Base-by-base conservation (phyloP, 345 rosid species). In the Garcia nutans region DNA sequence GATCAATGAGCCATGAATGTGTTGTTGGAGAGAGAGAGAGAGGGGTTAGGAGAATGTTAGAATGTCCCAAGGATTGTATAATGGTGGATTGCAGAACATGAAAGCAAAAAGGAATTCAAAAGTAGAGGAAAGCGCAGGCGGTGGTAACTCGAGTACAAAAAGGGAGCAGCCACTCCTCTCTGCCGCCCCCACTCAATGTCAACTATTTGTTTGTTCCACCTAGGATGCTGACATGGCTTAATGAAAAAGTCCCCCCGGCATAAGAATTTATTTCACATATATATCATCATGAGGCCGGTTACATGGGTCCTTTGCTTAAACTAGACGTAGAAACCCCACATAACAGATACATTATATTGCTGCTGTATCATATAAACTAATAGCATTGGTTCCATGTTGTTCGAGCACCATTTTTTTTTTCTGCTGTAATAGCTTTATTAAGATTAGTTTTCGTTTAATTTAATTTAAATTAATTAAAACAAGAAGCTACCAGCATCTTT, bases 151-250 rank as follows among this genome's bases (percentile, higher is more conserved):
- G 37, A 74, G 75, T 69, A 78, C 62, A 73, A 78, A 73, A 73
- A 78, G 68, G 68, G 28, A 23, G 50, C 68, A 20, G 76, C 79
- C 66, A 64, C 22, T 61, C 68, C 42, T 71, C 71, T 42, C 82
- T 70, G 72, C 61, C 68, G 71, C 76, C 76, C 80, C 87, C 78
- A 74, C 71, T 54, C 57, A 71, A 63, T 76, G 57, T 65, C 71
- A 68, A 58, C 63, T 60, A 81, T 73, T 68, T 52, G 67, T 31
- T 79, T 55, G 57, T 56, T 66, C 55, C 65, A 58, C 77, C 69
- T 47, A 59, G 65, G 73, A 75, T 77, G 84, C 78, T 75, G 84
- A 75, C 78, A 28, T 81, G 86, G 83, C 74, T 57, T 79, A 65
- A 68, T 55, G 73, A 78, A 16, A 50, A 60, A 37, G 61, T 23